These are phyloP conservation scores for Thraustotheca clavata DNA, from an alignment of 352 stramenopile genomes.

Conservation along the genomic window DNA sequence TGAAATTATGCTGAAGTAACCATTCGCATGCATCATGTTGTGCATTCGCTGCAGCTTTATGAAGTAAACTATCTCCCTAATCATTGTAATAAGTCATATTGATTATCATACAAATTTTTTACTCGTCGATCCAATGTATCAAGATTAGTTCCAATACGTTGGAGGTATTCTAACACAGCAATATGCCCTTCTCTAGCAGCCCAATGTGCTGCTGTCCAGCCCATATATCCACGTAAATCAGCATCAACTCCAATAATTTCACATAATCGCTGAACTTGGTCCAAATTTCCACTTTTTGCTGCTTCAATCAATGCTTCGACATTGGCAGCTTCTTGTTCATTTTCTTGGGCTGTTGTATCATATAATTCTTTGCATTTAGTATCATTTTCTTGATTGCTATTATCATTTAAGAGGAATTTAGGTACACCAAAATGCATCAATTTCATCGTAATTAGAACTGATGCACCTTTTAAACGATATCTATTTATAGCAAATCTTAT, in stretches of 20 bases:
- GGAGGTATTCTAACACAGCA: slow-evolving; percentile 52
- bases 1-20: slow-evolving; percentile 59
- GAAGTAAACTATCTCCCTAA: slow-evolving; percentile 58
- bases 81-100: not conserved
- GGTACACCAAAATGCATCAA: no score
- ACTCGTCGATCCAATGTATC: slow-evolving; percentile 39
- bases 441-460: no score
- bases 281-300: slow-evolving; percentile 50
- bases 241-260: slow-evolving; percentile 36
- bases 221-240: slow-evolving; percentile 53
- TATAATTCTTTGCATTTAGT: no score
- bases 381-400: no score
- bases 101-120: not conserved
- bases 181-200: slow-evolving; percentile 55
- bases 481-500: no score
- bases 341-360: slow-evolving; percentile 2
- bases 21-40: slow-evolving; percentile 54
- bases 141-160: slow-evolving; percentile 40
- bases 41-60: slow-evolving; percentile 69
- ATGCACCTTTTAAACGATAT: no score
- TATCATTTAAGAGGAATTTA: no score
- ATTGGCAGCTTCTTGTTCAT: not conserved
- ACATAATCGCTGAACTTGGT: slow-evolving; percentile 37
- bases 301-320: slow-evolving; percentile 54
- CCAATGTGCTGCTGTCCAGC: slow-evolving; percentile 71